Conservation (phyloP, 495 filamentous ascomycete species). For the Pyronema omphalodes region DNA sequence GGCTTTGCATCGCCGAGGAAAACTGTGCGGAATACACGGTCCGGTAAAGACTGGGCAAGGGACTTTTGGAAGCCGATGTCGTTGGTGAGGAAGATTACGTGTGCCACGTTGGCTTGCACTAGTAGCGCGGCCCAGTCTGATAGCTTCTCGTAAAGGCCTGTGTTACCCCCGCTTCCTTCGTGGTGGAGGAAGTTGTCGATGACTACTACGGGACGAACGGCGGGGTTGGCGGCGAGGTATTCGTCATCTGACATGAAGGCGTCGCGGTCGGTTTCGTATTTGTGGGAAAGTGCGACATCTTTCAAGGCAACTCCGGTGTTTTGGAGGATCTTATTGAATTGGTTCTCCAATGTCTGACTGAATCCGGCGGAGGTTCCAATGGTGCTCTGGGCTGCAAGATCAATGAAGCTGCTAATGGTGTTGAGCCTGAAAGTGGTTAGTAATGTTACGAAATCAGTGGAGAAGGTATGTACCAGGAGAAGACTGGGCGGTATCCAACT, state of each 20-base stretch:
- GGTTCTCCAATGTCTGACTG: slow-evolving; percentile 80
- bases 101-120: slow-evolving; percentile 78
- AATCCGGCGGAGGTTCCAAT: slow-evolving; percentile 91
- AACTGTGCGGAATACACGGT: slow-evolving; percentile 75
- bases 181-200: slow-evolving; percentile 86
- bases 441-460: neutral
- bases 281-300: slow-evolving; percentile 47
- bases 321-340: slow-evolving; percentile 80
- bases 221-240: slow-evolving; percentile 80
- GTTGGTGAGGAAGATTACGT: slow-evolving; percentile 91
- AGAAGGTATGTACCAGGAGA: slow-evolving; percentile 43
- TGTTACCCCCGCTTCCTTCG: slow-evolving; percentile 45
- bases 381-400: slow-evolving; percentile 81
- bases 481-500: slow-evolving; percentile 85
- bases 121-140: slow-evolving; percentile 75
- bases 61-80: slow-evolving; percentile 81
- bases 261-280: slow-evolving; percentile 33
- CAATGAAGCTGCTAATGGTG: slow-evolving; percentile 79
- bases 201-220: slow-evolving; percentile 65
- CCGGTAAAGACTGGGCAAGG: slow-evolving; percentile 43
- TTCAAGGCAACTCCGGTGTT: slow-evolving; percentile 69
- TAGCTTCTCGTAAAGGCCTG: slow-evolving; percentile 72
- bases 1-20: slow-evolving; percentile 69
- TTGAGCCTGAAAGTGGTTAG: slow-evolving; percentile 37
- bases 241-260: slow-evolving; percentile 71